Evolutionary conservation across 495 filamentous ascomycete genomes (phyloP).

Genomic region (Aspergillus ellipticus): DNA sequence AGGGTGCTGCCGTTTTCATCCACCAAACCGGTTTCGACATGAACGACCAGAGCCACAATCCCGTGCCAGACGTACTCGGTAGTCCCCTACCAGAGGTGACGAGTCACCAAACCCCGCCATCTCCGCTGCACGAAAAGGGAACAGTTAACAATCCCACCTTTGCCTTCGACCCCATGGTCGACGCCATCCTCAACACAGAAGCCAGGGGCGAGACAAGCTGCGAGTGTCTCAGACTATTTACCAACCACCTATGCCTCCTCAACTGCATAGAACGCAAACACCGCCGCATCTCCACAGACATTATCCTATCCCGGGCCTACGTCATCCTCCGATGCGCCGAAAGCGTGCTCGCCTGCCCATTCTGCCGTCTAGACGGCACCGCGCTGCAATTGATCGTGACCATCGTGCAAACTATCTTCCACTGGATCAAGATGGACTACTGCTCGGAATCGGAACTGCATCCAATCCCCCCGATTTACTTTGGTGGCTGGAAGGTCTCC

Average conservation of each 20-base stretch:
- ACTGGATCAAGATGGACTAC: not conserved
- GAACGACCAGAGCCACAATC: too few relatives aligned
- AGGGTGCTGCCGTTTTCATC: too few relatives aligned
- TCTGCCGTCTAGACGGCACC: not conserved
- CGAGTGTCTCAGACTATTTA: not conserved
- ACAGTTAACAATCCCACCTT: too few relatives aligned
- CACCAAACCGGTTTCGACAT: too few relatives aligned
- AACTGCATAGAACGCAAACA: not conserved
- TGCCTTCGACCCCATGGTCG: too few relatives aligned
- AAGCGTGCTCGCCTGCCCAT: not conserved
- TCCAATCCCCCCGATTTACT: not conserved
- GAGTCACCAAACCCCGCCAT: too few relatives aligned
- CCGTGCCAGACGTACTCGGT: too few relatives aligned
- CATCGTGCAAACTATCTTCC: not conserved
- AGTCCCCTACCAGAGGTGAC: too few relatives aligned
- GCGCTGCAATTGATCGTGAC: not conserved
- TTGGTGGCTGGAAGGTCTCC: not conserved
- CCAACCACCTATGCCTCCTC: not conserved
- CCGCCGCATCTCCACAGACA: not conserved
- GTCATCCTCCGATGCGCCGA: not conserved
- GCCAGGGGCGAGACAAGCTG: not conserved
- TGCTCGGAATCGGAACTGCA: not conserved
- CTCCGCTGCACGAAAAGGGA: too few relatives aligned
- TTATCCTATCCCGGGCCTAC: not conserved
- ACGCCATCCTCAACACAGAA: too few relatives aligned